Base-by-base conservation (phyloP, 306 rosid genomes). In the Trifolium fragiferum region DNA sequence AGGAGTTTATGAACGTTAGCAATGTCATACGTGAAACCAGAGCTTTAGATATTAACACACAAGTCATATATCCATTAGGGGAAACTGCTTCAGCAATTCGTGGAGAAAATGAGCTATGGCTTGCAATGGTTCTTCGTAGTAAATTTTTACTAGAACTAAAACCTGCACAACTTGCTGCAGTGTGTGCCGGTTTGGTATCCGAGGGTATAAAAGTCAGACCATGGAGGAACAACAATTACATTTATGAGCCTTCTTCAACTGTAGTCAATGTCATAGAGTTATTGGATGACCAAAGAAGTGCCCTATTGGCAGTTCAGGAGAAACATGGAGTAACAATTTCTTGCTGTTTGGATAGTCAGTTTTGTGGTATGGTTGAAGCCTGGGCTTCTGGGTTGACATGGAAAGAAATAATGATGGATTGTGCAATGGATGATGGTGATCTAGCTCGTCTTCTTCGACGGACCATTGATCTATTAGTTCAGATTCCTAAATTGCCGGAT, bases 401-500 rank as follows among this genome's bases (percentile, higher is more conserved):
- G 98, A 88, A 86, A 74, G 98, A 94, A 70, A 84, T 94, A 53
- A 94, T 94, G 98, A 91, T 90, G 98, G 98, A 94, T 18, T 91
- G 98, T 76, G 98, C 98, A 2, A 91, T 94, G 97, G 98, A 94
- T 41, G 97, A 94, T 60, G 98, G 98, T 5, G 98, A 94, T 81
- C 83, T 94, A 32, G 96, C 98, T 37, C 97, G 98, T 12, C 98
- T 94, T 75, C 84, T 94, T 27, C 84, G 98, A 38, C 79, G 96
- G 46, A 91, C 96, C 12, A 89, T 91, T 30, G 98, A 94, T 84
- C 76, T 94, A 11, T 84, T 94, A 65, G 97, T 87, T 76, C 98
- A 94, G 78, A 90, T 94, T 71, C 98, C 98, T 0, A 94, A 94
- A 76, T 78, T 91, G 85, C 89, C 97, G 9, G 97, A 90, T 74